Base-by-base conservation (phyloP, 2,329 filamentous ascomycete species). In the Aspergillus sp. region DNA sequence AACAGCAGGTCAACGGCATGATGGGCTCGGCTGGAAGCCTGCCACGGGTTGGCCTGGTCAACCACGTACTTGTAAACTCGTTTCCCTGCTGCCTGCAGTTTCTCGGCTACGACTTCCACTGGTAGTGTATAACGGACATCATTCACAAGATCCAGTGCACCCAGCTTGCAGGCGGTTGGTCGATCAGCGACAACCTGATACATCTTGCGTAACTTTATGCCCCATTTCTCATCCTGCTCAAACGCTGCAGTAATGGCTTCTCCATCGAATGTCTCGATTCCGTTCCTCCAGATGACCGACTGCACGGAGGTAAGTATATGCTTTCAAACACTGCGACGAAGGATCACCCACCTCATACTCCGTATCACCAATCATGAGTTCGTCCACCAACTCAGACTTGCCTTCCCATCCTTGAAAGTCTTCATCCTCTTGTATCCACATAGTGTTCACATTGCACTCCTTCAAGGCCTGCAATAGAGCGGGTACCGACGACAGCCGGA, bases 21-120 rank as follows among this genome's bases (percentile, higher is more conserved):
- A 41, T 83, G 81, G 2, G 80, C 71, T 0, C 81, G 72, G 8
- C 75, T 78, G 0, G 80, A 82, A 0, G 74, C 56, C 53, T 82
- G 81, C 78, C 78, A 82, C 5, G 81, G 80, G 38, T 83, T 83
- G 0, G 70, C 51, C 56, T 83, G 76, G 41, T 83, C 81, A 1
- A 82, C 63, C 0, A 80, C 63, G 39, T 79, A 82, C 32, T 71
- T 72, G 60, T 76, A 82, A 1, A 72, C 74, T 8, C 58, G 50
- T 30, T 70, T 74, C 9, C 70, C 68, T 4, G 64, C 65, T 2
- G 63, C 63, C 1, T 58, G 57, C 2, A 72, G 53, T 50, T 74
- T 75, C 15, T 71, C 58, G 2, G 72, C 53, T n/a, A 75, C 58
- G 0, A 70, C 17, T 52, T 74, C 72, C 9, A 74, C 68, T 0